Percentiles rank a stretch among this genome's conserved stretches.
phyloP scores from a whole-genome alignment of 176 grass and related monocot species.

The Carex littledalei region DNA sequence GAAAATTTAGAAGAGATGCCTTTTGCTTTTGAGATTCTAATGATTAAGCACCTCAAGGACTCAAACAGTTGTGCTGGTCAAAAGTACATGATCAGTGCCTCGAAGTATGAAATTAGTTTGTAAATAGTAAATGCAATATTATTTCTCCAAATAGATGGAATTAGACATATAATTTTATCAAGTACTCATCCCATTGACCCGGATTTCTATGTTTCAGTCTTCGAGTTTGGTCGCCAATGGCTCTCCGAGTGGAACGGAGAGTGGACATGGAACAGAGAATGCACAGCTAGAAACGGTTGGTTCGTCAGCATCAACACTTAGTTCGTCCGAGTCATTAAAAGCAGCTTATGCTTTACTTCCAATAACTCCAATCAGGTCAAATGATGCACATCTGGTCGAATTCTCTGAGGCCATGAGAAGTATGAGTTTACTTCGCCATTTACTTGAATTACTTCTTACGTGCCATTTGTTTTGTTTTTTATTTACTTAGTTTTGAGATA shows the following conservation, averaged over 20 bases:
- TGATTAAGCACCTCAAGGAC: neutral
- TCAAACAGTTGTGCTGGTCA: neutral
- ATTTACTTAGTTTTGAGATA: neutral
- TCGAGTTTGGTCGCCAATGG: neutral
- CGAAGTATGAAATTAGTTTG: neutral
- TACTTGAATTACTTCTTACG: neutral
- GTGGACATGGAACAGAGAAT: conserved; percentile 2
- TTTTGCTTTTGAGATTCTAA: neutral
- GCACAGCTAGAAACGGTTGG: conserved; percentile 11
- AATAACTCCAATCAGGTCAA: conserved; percentile 57
- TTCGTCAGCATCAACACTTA: conserved; percentile 22
- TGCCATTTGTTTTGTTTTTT: neutral
- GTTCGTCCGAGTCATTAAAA: conserved; percentile 41
- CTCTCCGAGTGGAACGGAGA: conserved; percentile 5
- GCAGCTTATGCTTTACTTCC: conserved; percentile 53
- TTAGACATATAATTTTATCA: neutral
- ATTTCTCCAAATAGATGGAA: neutral
- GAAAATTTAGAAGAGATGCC: neutral
- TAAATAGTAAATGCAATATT: neutral
- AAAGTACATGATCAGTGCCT: neutral
- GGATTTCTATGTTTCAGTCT: neutral
- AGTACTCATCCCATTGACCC: neutral
- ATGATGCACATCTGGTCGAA: conserved; percentile 81
- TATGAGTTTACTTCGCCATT: conserved; percentile 26
- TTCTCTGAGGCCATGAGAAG: conserved; percentile 92